Conservation (phyloP, 1,139 yeast genomes). For the Kazachstania sp. region DNA sequence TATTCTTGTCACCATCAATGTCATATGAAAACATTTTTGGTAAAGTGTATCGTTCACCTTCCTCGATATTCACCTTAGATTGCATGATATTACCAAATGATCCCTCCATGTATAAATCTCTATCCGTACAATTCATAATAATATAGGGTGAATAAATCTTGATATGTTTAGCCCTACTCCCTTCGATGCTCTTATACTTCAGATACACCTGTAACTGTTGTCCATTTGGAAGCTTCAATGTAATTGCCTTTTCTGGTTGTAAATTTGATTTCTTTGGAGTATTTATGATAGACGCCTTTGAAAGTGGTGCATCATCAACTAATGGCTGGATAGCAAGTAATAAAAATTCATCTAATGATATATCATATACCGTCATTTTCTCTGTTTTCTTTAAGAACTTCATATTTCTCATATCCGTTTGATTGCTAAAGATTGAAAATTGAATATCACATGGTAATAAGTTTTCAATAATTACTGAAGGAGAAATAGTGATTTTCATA, state of each 20-base stretch:
- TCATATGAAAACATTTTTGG: constrained; percentile 88
- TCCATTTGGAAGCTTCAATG: constrained; percentile 49
- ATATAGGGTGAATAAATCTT: constrained; percentile 80
- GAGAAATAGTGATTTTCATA: constrained; percentile 66
- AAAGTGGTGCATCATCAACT: constrained; percentile 54
- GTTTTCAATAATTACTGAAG: constrained; percentile 83
- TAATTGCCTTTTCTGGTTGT: constrained; percentile 45
- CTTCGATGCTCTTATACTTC: constrained; percentile 44
- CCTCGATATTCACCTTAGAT: constrained; percentile 23
- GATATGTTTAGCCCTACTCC: constrained; percentile 49
- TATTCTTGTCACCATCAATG: constrained; percentile 46
- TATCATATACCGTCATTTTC: constrained; percentile 69
- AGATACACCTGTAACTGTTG: constrained; percentile 58
- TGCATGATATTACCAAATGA: constrained; percentile 50
- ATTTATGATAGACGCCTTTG: constrained; percentile 77
- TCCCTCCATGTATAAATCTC: constrained; percentile 53
- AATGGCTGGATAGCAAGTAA: constrained; percentile 57
- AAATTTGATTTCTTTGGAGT: constrained; percentile 48
- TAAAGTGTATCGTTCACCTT: constrained; percentile 32
- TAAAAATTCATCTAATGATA: constrained; percentile 60
- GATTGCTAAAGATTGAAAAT: constrained; percentile 71
- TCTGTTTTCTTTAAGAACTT: constrained; percentile 56
- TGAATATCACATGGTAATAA: constrained; percentile 73
- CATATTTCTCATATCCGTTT: constrained; percentile 61
- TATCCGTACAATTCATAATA: constrained; percentile 70